A percentile compares a stretch with the other conserved stretches of the same genome.
These are phyloP conservation scores for Trichophyton schoenleinii DNA, from an alignment of 2,329 filamentous ascomycete species.

Conservation along the genomic window DNA sequence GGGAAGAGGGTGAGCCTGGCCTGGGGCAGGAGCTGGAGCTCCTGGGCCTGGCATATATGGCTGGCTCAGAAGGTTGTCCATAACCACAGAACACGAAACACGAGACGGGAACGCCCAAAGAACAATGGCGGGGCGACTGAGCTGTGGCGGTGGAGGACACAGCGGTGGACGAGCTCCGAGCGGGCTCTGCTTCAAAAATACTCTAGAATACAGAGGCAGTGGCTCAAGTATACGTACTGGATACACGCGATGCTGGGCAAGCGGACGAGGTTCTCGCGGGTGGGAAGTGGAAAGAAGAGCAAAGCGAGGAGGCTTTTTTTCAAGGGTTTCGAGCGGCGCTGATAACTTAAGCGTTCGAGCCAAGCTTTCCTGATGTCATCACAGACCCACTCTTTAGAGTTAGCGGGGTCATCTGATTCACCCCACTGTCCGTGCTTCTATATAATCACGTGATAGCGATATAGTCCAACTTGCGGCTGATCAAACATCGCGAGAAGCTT, in stretches of 20 bases:
- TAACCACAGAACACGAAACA: background rate
- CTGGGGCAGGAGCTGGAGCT: background rate
- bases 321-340: background rate
- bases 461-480: background rate
- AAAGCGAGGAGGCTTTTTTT: background rate
- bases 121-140: background rate
- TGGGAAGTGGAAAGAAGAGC: background rate
- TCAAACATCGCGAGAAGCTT: background rate
- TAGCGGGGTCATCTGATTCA: background rate
- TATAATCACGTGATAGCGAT: background rate
- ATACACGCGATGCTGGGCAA: background rate
- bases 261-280: background rate
- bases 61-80: background rate
- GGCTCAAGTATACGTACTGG: background rate
- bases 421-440: background rate
- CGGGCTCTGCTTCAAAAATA: background rate
- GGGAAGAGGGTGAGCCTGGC: background rate
- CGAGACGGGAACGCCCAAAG: background rate
- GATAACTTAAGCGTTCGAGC: background rate
- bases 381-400: background rate
- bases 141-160: too few relatives aligned
- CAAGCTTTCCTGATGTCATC: conserved; percentile 2
- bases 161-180: background rate
- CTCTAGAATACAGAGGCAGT: background rate
- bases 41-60: background rate